Conservation (phyloP, 2,329 filamentous ascomycete genomes). For the Neopestalotiopsis sp. region DNA sequence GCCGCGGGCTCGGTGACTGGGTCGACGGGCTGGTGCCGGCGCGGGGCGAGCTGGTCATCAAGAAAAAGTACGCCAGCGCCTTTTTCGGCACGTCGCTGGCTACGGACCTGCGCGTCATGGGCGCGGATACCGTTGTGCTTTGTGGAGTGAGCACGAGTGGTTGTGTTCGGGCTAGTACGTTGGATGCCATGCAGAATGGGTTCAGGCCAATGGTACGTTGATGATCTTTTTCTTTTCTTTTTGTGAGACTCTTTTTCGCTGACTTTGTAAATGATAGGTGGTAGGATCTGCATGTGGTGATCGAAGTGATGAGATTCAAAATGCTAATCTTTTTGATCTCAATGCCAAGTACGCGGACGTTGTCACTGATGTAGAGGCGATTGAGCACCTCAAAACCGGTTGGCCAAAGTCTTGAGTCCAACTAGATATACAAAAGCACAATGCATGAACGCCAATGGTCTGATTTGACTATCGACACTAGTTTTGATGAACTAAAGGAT, state of each 20-base stretch:
- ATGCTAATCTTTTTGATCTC: slow-evolving; percentile 49
- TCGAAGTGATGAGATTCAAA: slow-evolving; percentile 46
- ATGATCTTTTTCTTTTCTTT: too few species aligned
- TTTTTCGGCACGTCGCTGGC: slow-evolving; percentile 51
- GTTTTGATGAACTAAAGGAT: too few species aligned
- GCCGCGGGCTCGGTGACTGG: slow-evolving; percentile 42
- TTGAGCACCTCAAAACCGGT: slow-evolving; percentile 41
- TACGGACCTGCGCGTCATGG: slow-evolving; percentile 41
- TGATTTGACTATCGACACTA: too few species aligned
- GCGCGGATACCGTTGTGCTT: slow-evolving; percentile 49
- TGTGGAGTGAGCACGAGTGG: slow-evolving; percentile 53
- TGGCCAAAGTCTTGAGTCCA: slow-evolving; percentile 31
- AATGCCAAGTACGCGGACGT: slow-evolving; percentile 53
- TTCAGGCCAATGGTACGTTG: slow-evolving; percentile 47
- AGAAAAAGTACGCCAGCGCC: slow-evolving; percentile 48
- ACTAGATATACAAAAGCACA: neutral
- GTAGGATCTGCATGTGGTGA: slow-evolving; percentile 52
- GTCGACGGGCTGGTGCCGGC: slow-evolving; percentile 43
- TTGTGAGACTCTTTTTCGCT: slow-evolving; percentile 5
- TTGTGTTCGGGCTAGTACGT: slow-evolving; percentile 48
- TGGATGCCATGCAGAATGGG: slow-evolving; percentile 49
- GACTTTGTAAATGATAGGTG: slow-evolving; percentile 33
- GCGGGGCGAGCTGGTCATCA: slow-evolving; percentile 40
- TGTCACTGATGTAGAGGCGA: slow-evolving; percentile 44
- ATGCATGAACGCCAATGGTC: too few species aligned